These are phyloP conservation scores for Cutaneotrichosporon sp. DNA, from an alignment of 1,284 basidiomycete genomes.

Conservation along the genomic window DNA sequence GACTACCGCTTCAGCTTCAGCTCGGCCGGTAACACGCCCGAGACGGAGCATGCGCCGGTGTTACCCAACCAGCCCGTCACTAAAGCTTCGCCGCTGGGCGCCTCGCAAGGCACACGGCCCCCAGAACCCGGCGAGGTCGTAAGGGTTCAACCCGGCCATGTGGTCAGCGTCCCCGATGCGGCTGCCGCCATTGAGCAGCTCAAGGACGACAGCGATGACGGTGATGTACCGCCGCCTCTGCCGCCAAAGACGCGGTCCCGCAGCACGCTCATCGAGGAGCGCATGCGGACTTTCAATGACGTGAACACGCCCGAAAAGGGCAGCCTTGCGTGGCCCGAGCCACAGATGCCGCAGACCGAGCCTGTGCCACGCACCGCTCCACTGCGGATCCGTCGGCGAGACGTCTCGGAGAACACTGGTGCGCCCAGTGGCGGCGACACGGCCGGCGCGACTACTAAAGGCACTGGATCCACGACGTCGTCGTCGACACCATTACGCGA, in stretches of 20 bases:
- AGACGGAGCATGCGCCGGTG: no score
- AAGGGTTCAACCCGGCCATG: background rate
- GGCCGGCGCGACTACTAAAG: background rate
- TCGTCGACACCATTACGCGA: slow-evolving; percentile 18
- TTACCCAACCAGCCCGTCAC: background rate
- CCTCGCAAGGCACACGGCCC: background rate
- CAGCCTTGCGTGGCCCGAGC: background rate
- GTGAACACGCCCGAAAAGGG: background rate
- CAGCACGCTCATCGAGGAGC: background rate
- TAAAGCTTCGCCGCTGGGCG: background rate
- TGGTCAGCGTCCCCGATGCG: background rate
- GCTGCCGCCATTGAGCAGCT: background rate
- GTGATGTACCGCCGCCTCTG: slow-evolving; percentile 1
- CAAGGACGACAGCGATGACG: background rate
- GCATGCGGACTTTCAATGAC: background rate
- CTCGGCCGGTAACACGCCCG: background rate
- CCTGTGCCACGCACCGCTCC: background rate
- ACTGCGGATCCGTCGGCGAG: background rate
- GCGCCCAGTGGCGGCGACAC: background rate
- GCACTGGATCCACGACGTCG: background rate
- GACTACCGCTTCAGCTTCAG: no score
- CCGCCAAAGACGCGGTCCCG: slow-evolving; percentile 5
- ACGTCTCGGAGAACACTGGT: no score
- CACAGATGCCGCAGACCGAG: background rate
- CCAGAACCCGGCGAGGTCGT: background rate